Base-by-base conservation (phyloP, 768 basidiomycete species). In the Leucocoprinus birnbaumii region DNA sequence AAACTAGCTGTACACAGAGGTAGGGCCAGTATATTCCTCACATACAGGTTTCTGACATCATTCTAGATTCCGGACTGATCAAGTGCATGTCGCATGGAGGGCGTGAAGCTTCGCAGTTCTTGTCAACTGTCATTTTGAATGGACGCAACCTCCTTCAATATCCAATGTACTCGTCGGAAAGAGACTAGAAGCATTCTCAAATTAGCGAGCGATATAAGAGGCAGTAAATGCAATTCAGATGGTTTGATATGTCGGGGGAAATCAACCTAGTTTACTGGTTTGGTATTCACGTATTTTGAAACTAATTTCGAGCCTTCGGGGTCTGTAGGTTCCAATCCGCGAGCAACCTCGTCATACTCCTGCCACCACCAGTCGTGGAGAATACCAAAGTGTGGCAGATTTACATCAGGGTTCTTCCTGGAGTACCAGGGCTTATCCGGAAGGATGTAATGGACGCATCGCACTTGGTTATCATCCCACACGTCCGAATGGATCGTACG, bases 1-100 rank as follows among this genome's bases (percentile, higher is more conserved):
- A 96, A 64, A 94, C 87, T 52, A 89, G 84, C 31, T 95, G 93
- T 64, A 98, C 95, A 6, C 97, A 99, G 73, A 80, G 96, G 94
- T 91, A 57, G 61, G 77, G 11, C 18, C 9, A 51, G 16, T 19
- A 56, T 19, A 14, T n/a, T n/a, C 27, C 40, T 24, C 60, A 27
- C 16, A 25, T 18, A 55, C n/a, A 14, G 45, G 14, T 25, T 42
- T 54, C 31, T 26, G 34, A 46, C 37, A 37, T n/a, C n/a, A 34
- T 40, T 49, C 21, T 63, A 98, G 95, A 66, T 98, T 89, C 73
- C 82, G 96, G 58, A 98, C 96, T 6, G 96, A 98, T 65, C 84
- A 96, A 64, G 96, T 98, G 0, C 83, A 91, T 61, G 88, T 98
- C 35, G 76, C 91, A 11, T 98, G 96, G 96, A 77, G 95, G 62